phyloP scores from a whole-genome alignment of 495 filamentous ascomycete species.

The Penicillium turbatum region DNA sequence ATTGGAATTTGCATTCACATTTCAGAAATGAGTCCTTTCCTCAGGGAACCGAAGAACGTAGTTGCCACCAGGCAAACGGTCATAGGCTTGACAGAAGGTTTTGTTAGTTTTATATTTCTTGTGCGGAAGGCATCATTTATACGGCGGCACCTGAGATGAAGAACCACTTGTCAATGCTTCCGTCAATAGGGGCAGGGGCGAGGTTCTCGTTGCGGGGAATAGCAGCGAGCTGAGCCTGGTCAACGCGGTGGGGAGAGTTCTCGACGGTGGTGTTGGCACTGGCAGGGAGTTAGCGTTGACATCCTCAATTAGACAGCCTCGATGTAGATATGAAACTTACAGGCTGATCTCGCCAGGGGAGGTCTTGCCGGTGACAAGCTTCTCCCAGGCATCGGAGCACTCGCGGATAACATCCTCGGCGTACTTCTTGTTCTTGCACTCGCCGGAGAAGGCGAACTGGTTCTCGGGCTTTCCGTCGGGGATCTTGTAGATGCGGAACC shows the following conservation, averaged over 20 bases:
- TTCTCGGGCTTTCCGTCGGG: conserved; percentile 99
- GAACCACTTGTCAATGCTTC: conserved; percentile 99
- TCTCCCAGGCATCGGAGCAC: conserved; percentile 96
- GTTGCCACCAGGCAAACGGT: neutral
- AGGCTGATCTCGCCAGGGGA: conserved; percentile 69
- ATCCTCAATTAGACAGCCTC: neutral
- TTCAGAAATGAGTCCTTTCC: neutral
- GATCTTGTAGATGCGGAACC: conserved; percentile 99
- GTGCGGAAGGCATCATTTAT: conserved; percentile 44
- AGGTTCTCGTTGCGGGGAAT: conserved; percentile 72
- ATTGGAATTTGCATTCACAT: neutral
- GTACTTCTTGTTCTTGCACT: conserved; percentile 99
- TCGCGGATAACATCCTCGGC: conserved; percentile 91
- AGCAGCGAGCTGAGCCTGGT: conserved; percentile 58
- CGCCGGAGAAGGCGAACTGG: conserved; percentile 99
- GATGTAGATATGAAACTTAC: conserved; percentile 52
- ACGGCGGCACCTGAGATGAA: conserved; percentile 98
- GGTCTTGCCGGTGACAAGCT: conserved; percentile 84
- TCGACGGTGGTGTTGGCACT: conserved; percentile 76
- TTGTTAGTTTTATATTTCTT: conserved; percentile 7
- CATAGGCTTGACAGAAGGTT: conserved; percentile 12
- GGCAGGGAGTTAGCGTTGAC: conserved; percentile 27
- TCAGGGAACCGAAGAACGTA: neutral
- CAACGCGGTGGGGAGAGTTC: conserved; percentile 64
- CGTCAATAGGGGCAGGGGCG: conserved; percentile 82